These are phyloP conservation scores for Pythium folliculosum DNA, from an alignment of 352 stramenopile genomes.

Conservation along the genomic window DNA sequence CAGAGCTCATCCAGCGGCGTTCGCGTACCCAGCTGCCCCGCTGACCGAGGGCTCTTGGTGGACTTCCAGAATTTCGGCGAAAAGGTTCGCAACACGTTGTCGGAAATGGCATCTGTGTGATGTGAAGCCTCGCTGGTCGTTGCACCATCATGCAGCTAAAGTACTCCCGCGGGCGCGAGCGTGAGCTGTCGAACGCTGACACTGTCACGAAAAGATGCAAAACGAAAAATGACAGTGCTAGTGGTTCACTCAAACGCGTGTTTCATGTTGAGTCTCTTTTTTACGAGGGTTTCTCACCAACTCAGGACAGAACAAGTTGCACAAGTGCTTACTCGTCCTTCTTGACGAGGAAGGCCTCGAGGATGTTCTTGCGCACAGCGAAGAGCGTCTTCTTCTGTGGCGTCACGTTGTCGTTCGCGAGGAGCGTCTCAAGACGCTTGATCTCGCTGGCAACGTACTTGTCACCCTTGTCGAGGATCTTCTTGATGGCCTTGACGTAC, in stretches of 20 bases:
- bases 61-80: constrained; percentile 81
- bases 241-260: constrained; percentile 1
- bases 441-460: constrained; percentile 87
- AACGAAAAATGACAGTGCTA: neutral
- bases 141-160: neutral
- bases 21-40: constrained; percentile 73
- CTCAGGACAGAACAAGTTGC: neutral
- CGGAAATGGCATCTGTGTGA: constrained; percentile 85
- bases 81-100: constrained; percentile 81
- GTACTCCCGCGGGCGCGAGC: no score
- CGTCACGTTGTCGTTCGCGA: constrained; percentile 81
- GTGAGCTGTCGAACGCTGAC: neutral
- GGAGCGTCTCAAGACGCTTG: constrained; percentile 73
- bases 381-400: constrained; percentile 91
- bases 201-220: neutral
- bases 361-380: constrained; percentile 89
- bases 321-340: constrained; percentile 37
- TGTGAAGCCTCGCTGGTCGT: neutral
- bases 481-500: constrained; percentile 91
- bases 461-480: constrained; percentile 86
- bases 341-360: constrained; percentile 68
- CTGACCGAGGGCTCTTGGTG: constrained; percentile 68
- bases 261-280: constrained; percentile 6
- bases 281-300: constrained; percentile 3
- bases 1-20: constrained; percentile 77